Conservation (phyloP, 1,284 basidiomycete species). For the Moesziomyces aphidis region DNA sequence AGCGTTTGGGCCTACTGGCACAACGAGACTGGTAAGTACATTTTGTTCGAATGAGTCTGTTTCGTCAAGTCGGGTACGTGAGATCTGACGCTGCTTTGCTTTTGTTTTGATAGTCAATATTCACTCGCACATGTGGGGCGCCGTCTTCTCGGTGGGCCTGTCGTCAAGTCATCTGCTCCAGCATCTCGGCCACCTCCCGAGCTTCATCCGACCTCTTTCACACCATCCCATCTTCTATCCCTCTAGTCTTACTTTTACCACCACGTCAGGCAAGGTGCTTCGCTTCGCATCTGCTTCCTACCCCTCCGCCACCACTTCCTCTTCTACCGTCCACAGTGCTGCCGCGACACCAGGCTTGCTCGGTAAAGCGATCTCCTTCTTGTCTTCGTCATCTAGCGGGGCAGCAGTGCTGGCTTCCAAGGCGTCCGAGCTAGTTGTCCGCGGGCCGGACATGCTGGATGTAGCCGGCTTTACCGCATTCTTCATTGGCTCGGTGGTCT, state of each 20-base stretch:
- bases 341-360: slow-evolving; percentile 2
- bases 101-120: slow-evolving; percentile 78
- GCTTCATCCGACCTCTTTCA: slow-evolving; percentile 43
- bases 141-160: slow-evolving; percentile 75
- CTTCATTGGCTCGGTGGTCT: slow-evolving; percentile 79
- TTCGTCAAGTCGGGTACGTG: no score
- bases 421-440: slow-evolving; percentile 21
- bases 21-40: slow-evolving; percentile 62
- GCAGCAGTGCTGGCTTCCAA: slow-evolving; percentile 1
- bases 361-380: slow-evolving; percentile 4
- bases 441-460: slow-evolving; percentile 75
- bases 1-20: slow-evolving; percentile 66
- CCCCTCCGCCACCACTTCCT: not conserved
- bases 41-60: no score
- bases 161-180: slow-evolving; percentile 64
- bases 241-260: slow-evolving; percentile 45
- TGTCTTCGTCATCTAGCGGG: slow-evolving; percentile 6
- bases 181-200: slow-evolving; percentile 43
- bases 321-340: not conserved
- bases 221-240: slow-evolving; percentile 58
- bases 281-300: slow-evolving; percentile 48
- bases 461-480: slow-evolving; percentile 77
- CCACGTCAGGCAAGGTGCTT: slow-evolving; percentile 38
- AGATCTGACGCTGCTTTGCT: not conserved
- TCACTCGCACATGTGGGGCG: slow-evolving; percentile 84